Conservation (phyloP, 257 asterid genomes). For the Catharanthus roseus region DNA sequence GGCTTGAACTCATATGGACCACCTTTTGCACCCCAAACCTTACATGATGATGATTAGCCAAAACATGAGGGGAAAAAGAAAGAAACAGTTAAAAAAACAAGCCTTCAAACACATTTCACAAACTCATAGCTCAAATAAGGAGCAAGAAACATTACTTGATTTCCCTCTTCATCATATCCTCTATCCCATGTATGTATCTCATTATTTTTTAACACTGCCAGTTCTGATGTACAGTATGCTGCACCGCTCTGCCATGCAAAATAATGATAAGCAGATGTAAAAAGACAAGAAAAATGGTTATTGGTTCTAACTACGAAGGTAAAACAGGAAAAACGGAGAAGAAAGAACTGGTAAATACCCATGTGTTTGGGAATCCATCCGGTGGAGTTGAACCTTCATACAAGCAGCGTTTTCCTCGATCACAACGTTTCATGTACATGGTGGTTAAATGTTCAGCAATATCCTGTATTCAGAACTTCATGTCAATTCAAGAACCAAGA, state of each 20-base stretch:
- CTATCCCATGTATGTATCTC: conserved; percentile 92
- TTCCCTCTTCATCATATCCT: conserved; percentile 81
- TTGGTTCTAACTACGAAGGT: neutral
- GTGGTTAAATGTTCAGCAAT: conserved; percentile 96
- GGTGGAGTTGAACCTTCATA: conserved; percentile 91
- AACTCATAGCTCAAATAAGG: neutral
- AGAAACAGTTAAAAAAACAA: neutral
- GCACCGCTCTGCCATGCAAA: conserved; percentile 35
- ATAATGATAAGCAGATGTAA: conserved; percentile 2
- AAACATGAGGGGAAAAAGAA: neutral
- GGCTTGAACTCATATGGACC: conserved; percentile 90
- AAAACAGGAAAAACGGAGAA: neutral
- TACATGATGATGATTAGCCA: conserved; percentile 22
- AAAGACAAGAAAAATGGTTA: conserved; percentile 8
- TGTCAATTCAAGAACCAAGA: conserved; percentile 6
- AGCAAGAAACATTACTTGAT: conserved; percentile 49
- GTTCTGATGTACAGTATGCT: conserved; percentile 35
- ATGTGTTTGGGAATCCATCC: conserved; percentile 69
- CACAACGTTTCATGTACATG: conserved; percentile 73
- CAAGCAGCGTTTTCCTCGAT: conserved; percentile 84
- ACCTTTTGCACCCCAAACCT: conserved; percentile 94
- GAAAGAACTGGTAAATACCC: conserved; percentile 24
- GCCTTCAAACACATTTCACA: neutral
- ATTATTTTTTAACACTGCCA: conserved; percentile 68
- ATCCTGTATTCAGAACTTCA: conserved; percentile 45